Base-by-base conservation (phyloP, 768 basidiomycete species). In the Neoboletus magnificus region DNA sequence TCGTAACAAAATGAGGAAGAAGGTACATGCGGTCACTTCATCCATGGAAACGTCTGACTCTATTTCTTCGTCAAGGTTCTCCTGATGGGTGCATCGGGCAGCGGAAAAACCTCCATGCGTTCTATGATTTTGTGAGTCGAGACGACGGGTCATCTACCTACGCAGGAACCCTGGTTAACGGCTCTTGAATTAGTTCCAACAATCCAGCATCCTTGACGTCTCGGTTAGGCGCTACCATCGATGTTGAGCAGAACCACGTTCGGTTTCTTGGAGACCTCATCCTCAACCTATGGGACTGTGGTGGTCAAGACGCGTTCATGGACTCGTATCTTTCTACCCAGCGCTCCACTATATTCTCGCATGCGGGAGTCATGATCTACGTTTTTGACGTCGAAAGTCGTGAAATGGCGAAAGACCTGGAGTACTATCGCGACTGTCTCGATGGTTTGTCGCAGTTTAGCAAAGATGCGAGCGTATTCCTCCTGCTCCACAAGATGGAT, bases 401-500 rank as follows among this genome's bases (percentile, higher is more conserved):
- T 39, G 93, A 95, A 66, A 85, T 86, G 79, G 72, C 71, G 61
- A 90, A 90, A 72, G 97, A 98, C 74, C 76, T 95, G 29, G 84
- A 87, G 66, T 98, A 97, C 73, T 98, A 93, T 70, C 84, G 86
- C 42, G 90, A 95, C 56, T 98, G 95, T 72, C 78, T 99, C 48
- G 85, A 87, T 5, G 90, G 93, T 4, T 74, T 98, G 30, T 76
- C 82, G 45, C 83, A 86, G 65, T 87, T 82, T 66, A 91, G 89
- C 70, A 85, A 86, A 13, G 87, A 90, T 9, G 93, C 94, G 6
- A 83, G 79, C 12, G 85, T 98, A 2, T 98, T 96, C 73, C 77
- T 98, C 36, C 79, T 98, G 4, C 82, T 98, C 42, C 96, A 99
- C 75, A 99, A 99, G 80, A 98, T 98, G 93, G 97, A 99, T 71